Base-by-base conservation (phyloP, 805 yeast genomes). In the Kodamaea leandrae region DNA sequence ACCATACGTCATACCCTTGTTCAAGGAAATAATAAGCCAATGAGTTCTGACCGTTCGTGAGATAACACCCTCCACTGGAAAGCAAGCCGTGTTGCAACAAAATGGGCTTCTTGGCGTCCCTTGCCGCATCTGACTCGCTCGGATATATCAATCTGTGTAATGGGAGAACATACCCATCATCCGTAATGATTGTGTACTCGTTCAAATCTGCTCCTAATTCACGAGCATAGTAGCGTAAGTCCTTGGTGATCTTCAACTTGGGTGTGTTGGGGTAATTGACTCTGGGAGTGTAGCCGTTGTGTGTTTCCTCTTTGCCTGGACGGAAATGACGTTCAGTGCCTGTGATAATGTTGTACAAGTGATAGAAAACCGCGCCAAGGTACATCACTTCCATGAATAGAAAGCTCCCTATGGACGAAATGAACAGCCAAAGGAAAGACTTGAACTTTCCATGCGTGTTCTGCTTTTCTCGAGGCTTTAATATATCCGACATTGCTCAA, bases 1-100 rank as follows among this genome's bases (percentile, higher is more conserved):
- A 58, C 96, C 96, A 89, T 6, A 89, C 88, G 51, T 89, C 96
- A 53, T 73, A 86, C 0, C 93, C 90, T 18, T 68, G 60, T 23
- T 68, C 64, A 27, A 60, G 37, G 71, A 70, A 55, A 69, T 73
- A 57, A 72, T 78, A 50, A 0, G 91, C 93, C 32, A 93, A 61
- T 8, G 96, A 83, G 44, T 83, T 78, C 42, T 74, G 71, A 0
- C 98, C 99, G n/a, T 86, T 68, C 0, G 96, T 82, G 20, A 91
- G 73, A 59, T 76, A 91, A 0, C 96, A 84, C 0, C 90, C 96
- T 0, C 91, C 80, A 16, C 95, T 83, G 55, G 90, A 96, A 47
- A 91, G 65, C 10, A 91, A 70, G 0, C 99, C 99, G 53, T 91
- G 99, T 15, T 91, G 66, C 46, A 88, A 61, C 16, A 91, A 65